Percentiles rank a stretch among this genome's conserved stretches.
These are phyloP conservation scores for Mortierella alpina DNA, from an alignment of 192 early-diverging fungal species.

Conservation along the genomic window DNA sequence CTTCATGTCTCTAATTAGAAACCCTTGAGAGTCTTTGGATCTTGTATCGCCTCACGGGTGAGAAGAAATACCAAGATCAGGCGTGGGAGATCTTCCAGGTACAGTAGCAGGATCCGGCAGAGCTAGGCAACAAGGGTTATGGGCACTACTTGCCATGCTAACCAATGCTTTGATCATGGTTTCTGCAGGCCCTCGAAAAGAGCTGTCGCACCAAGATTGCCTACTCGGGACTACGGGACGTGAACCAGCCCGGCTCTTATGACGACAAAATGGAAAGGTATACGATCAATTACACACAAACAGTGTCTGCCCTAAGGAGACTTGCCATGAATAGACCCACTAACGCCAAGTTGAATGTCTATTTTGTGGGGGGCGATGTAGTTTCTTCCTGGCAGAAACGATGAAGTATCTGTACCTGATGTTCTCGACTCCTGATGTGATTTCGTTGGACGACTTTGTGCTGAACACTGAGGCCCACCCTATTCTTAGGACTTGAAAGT, in stretches of 20 bases:
- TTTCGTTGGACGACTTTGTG: slow-evolving; percentile 86
- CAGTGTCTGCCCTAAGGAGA: not conserved
- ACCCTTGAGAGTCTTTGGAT: slow-evolving; percentile 78
- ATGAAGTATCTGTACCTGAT: slow-evolving; percentile 96
- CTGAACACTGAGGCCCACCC: slow-evolving; percentile 98
- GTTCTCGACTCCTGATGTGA: slow-evolving; percentile 70
- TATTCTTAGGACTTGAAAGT: slow-evolving; percentile 57
- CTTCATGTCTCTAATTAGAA: slow-evolving; percentile 56
- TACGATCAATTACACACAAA: not conserved
- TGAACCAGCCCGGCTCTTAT: slow-evolving; percentile 37
- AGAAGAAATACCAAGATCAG: slow-evolving; percentile 71
- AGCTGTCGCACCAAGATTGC: slow-evolving; percentile 60
- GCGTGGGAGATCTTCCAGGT: slow-evolving; percentile 76
- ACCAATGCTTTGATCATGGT: slow-evolving; percentile 1
- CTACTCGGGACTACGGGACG: slow-evolving; percentile 60
- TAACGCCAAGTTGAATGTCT: not conserved
- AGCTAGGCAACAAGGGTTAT: not conserved
- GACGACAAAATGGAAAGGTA: slow-evolving; percentile 69
- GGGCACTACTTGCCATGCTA: not conserved
- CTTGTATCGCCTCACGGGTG: slow-evolving; percentile 78
- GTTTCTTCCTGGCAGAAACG: slow-evolving; percentile 95
- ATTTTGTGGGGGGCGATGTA: slow-evolving; percentile 9
- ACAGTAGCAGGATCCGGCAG: slow-evolving; percentile 4
- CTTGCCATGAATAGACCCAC: not conserved
- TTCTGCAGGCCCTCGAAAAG: slow-evolving; percentile 53